Evolutionary conservation across 495 filamentous ascomycete species (phyloP).

Genomic region (Penicillium waksmanii): DNA sequence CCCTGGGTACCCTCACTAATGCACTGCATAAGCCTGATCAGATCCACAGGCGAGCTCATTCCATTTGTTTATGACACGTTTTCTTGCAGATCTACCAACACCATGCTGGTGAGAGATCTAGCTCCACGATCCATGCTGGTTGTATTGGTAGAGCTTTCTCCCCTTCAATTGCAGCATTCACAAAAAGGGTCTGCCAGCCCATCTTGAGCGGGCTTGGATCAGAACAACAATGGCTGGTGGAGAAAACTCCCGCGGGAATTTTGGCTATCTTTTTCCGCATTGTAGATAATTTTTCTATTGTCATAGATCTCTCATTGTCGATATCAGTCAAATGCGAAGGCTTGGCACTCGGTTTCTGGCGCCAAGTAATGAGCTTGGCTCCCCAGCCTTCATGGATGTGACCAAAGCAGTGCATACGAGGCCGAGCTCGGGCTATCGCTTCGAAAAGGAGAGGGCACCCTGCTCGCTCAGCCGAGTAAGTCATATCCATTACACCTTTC

Average conservation of each 20-base stretch:
- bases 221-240: constrained; percentile 40
- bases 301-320: constrained; percentile 44
- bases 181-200: constrained; percentile 61
- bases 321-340: constrained; percentile 52
- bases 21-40: too few relatives aligned
- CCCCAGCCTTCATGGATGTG: constrained; percentile 76
- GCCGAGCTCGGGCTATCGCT: constrained; percentile 55
- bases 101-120: neutral
- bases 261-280: constrained; percentile 1
- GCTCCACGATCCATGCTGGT: neutral
- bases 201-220: constrained; percentile 33
- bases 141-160: neutral
- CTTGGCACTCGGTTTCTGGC: constrained; percentile 29
- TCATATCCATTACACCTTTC: constrained; percentile 54
- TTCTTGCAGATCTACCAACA: neutral
- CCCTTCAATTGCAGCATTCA: constrained; percentile 64
- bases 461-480: constrained; percentile 34
- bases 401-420: constrained; percentile 70
- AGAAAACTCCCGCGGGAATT: neutral
- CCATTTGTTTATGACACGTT: too few relatives aligned
- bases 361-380: constrained; percentile 61
- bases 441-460: constrained; percentile 63
- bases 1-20: too few relatives aligned
- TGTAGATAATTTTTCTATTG: constrained; percentile 44
- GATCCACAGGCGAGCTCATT: too few relatives aligned